phyloP scores from a whole-genome alignment of 106 monocot genomes.

The Posidonia australis region DNA sequence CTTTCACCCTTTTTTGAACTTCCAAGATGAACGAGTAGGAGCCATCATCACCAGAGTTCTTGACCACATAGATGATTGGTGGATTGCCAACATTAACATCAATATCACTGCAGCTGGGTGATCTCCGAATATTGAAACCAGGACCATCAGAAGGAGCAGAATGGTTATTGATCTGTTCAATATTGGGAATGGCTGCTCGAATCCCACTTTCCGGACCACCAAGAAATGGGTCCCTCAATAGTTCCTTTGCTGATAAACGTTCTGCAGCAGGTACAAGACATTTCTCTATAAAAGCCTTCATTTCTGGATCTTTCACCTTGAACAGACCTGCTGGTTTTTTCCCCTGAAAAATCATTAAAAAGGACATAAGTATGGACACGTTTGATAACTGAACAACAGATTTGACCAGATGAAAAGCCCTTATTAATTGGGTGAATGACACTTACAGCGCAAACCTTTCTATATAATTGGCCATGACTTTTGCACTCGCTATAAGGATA shows the following conservation, averaged over 20 bases:
- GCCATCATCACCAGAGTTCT: conserved; percentile 4
- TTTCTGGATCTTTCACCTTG: conserved; percentile 46
- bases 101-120: neutral
- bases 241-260: conserved; percentile 36
- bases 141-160: conserved; percentile 7
- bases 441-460: conserved; percentile 56
- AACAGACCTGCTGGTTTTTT: conserved; percentile 53
- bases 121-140: neutral
- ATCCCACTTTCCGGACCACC: neutral
- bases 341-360: conserved; percentile 30
- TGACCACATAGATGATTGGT: conserved; percentile 4
- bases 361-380: neutral
- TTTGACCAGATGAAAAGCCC: no score
- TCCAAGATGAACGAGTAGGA: conserved; percentile 9
- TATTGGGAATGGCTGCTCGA: conserved; percentile 10
- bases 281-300: conserved; percentile 57
- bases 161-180: neutral
- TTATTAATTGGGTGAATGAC: neutral
- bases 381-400: neutral
- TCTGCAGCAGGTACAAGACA: conserved; percentile 41
- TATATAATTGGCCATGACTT: conserved; percentile 50
- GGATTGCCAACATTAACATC: conserved; percentile 11
- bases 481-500: conserved; percentile 35
- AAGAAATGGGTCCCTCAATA: conserved; percentile 53
- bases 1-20: conserved; percentile 14